Evolutionary conservation across 2,329 filamentous ascomycete species (phyloP).

Genomic region (Tetracladium maxilliforme): DNA sequence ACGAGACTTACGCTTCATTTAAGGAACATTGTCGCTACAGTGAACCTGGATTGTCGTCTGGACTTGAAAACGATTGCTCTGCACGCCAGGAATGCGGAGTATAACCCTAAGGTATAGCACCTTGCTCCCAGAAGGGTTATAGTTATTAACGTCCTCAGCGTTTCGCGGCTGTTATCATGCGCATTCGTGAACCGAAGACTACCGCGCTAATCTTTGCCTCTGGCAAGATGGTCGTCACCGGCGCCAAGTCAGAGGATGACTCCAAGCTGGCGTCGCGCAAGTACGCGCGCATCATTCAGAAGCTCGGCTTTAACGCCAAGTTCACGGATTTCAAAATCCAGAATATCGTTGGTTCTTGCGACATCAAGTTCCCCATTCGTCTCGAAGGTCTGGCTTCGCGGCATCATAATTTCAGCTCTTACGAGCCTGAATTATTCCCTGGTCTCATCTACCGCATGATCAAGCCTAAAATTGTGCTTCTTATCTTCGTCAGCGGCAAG

Average conservation of each 20-base stretch:
- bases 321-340: slow-evolving; percentile 99
- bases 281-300: slow-evolving; percentile 98
- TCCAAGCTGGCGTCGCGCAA: slow-evolving; percentile 94
- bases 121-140: slow-evolving; percentile 26
- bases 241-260: slow-evolving; percentile 95
- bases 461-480: slow-evolving; percentile 95
- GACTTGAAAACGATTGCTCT: slow-evolving; percentile 98
- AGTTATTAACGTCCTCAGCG: slow-evolving; percentile 43
- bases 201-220: slow-evolving; percentile 96
- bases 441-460: slow-evolving; percentile 99
- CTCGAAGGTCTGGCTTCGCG: slow-evolving; percentile 89
- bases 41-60: slow-evolving; percentile 93
- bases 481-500: slow-evolving; percentile 97
- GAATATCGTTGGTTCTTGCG: slow-evolving; percentile 97
- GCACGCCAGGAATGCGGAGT: slow-evolving; percentile 95
- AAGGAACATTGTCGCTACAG: slow-evolving; percentile 98
- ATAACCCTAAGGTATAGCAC: slow-evolving; percentile 80
- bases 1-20: slow-evolving; percentile 10
- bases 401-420: slow-evolving; percentile 99
- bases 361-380: slow-evolving; percentile 98
- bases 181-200: slow-evolving; percentile 97
- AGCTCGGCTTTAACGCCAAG: slow-evolving; percentile 98
- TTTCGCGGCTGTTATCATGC: slow-evolving; percentile 99
- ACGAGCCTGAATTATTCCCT: slow-evolving; percentile 96
- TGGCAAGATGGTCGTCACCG: slow-evolving; percentile 98